Evolutionary conservation across 495 filamentous ascomycete species (phyloP).

Genomic region (Melanomma pulvis-pyrius): DNA sequence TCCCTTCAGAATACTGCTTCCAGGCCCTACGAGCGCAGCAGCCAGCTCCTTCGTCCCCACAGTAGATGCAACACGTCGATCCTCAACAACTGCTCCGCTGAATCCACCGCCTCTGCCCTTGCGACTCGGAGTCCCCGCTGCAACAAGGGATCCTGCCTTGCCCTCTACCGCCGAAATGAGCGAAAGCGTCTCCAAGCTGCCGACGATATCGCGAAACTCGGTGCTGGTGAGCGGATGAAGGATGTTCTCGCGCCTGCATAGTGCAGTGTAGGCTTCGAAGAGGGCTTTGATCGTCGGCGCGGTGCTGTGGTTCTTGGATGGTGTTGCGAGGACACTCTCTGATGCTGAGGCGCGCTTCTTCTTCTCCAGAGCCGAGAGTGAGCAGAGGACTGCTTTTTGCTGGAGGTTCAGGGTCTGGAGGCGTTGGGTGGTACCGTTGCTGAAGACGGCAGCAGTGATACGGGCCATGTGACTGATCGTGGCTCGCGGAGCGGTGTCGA

Average conservation of each 20-base stretch:
- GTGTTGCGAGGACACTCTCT: constrained; percentile 52
- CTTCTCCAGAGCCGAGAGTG: constrained; percentile 79
- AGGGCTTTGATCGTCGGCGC: constrained; percentile 77
- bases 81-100: constrained; percentile 40
- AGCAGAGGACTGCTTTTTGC: constrained; percentile 92
- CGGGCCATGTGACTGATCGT: constrained; percentile 88
- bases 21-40: constrained; percentile 40
- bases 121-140: constrained; percentile 43
- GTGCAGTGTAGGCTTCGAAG: constrained; percentile 73
- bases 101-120: constrained; percentile 43
- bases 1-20: constrained; percentile 42
- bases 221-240: constrained; percentile 83
- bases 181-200: constrained; percentile 81
- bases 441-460: constrained; percentile 81
- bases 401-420: constrained; percentile 88
- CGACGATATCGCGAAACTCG: constrained; percentile 93
- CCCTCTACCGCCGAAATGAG: constrained; percentile 76
- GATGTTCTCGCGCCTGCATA: constrained; percentile 81
- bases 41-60: constrained; percentile 43
- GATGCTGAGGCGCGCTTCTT: constrained; percentile 45
- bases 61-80: constrained; percentile 43
- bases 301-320: constrained; percentile 52
- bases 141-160: constrained; percentile 42
- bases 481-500: constrained; percentile 82
- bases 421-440: constrained; percentile 78